Percentiles rank a stretch among this genome's conserved stretches.
phyloP scores from a whole-genome alignment of 345 rosid genomes.

The Eucalyptus sp. region DNA sequence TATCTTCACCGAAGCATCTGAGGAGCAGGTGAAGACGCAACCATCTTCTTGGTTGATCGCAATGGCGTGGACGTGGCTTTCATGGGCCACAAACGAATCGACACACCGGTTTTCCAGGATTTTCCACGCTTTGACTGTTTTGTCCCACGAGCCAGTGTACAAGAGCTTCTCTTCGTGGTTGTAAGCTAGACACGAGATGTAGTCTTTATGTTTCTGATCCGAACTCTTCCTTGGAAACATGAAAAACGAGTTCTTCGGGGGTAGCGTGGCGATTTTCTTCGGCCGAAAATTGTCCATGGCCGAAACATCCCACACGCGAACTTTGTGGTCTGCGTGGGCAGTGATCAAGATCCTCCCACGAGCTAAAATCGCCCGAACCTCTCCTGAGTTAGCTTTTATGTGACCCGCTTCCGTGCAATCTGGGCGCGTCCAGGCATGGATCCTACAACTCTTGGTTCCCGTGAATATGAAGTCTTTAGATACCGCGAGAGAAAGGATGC shows the following conservation, averaged over 20 bases:
- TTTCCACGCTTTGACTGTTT: conserved; percentile 80
- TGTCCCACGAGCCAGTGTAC: conserved; percentile 85
- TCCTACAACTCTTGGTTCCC: background rate
- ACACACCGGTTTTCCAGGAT: background rate
- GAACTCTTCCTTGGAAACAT: background rate
- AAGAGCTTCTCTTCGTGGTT: conserved; percentile 25
- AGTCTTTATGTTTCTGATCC: conserved; percentile 37
- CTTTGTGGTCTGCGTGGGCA: background rate
- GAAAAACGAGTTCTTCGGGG: background rate
- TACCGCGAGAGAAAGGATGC: background rate
- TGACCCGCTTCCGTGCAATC: background rate
- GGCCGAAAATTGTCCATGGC: background rate
- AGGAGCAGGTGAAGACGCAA: background rate
- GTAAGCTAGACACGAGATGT: conserved; percentile 4
- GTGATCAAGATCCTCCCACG: conserved; percentile 1
- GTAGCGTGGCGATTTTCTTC: background rate
- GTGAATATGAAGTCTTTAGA: conserved; percentile 1
- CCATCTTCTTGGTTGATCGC: background rate
- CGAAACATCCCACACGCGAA: background rate
- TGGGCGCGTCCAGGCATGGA: conserved; percentile 1
- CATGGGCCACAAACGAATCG: conserved; percentile 26
- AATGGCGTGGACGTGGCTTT: conserved; percentile 14
- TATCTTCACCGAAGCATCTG: conserved; percentile 3
- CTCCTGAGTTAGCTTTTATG: background rate
- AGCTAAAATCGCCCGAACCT: background rate